phyloP scores from a whole-genome alignment of 495 filamentous ascomycete genomes.

The Aspergillus wentii region DNA sequence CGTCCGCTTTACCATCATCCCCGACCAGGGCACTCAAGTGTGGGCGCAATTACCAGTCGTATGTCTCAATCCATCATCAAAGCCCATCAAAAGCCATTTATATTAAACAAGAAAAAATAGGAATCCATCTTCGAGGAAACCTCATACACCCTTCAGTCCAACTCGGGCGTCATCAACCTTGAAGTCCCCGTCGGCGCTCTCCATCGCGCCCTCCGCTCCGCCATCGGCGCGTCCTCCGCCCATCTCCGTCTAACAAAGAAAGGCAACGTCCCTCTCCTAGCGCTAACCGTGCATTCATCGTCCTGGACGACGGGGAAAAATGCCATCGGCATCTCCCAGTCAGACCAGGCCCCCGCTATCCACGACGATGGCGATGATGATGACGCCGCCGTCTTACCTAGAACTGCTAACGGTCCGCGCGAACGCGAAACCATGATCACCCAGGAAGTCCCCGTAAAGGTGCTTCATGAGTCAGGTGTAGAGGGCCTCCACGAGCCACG shows the following conservation, averaged over 20 bases:
- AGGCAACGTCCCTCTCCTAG: constrained; percentile 75
- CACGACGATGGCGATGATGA: constrained; percentile 40
- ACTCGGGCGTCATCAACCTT: constrained; percentile 80
- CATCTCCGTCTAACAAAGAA: constrained; percentile 90
- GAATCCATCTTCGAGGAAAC: constrained; percentile 79
- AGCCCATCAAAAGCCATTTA: neutral
- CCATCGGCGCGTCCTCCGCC: constrained; percentile 67
- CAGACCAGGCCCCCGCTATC: constrained; percentile 15
- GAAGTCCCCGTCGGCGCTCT: constrained; percentile 81
- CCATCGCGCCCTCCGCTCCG: constrained; percentile 81
- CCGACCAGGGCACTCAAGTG: constrained; percentile 88
- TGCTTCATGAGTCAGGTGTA: constrained; percentile 73
- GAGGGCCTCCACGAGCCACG: constrained; percentile 84
- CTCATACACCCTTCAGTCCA: constrained; percentile 76
- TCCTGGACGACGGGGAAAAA: constrained; percentile 40
- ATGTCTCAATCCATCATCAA: constrained; percentile 27
- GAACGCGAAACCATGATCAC: constrained; percentile 84
- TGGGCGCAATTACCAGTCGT: constrained; percentile 70
- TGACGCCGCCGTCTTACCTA: no score
- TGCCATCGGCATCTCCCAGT: constrained; percentile 38
- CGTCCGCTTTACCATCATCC: constrained; percentile 90
- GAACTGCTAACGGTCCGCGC: constrained; percentile 34
- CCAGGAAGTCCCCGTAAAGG: constrained; percentile 93
- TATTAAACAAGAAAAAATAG: constrained; percentile 21
- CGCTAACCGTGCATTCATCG: constrained; percentile 71